These are phyloP conservation scores for Puccinia triticina DNA, from an alignment of 1,284 basidiomycete species.

Conservation along the genomic window DNA sequence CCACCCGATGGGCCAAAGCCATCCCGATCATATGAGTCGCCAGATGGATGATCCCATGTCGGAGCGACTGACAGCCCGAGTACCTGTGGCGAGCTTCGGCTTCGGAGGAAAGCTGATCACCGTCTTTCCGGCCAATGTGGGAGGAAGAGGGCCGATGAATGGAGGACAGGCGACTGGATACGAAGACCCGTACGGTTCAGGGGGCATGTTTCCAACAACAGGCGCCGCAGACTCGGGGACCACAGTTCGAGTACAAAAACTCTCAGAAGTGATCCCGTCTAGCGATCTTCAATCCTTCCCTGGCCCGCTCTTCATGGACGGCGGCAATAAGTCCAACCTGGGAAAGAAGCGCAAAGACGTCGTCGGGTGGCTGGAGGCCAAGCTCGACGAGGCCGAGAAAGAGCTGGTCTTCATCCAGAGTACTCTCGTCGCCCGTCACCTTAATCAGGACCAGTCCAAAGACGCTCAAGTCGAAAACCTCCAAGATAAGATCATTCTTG, in stretches of 20 bases:
- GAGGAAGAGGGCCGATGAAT: not conserved
- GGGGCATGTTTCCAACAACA: not conserved
- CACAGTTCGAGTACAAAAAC: constrained; percentile 28
- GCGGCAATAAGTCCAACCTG: constrained; percentile 48
- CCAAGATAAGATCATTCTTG: constrained; percentile 44
- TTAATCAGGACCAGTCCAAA: not conserved
- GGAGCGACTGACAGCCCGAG: constrained; percentile 29
- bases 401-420: constrained; percentile 45
- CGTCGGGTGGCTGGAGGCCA: constrained; percentile 39
- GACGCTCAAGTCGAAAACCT: constrained; percentile 14
- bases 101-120: constrained; percentile 82
- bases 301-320: constrained; percentile 50
- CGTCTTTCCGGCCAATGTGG: constrained; percentile 60
- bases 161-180: constrained; percentile 4
- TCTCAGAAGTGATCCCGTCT: constrained; percentile 41
- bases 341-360: constrained; percentile 49
- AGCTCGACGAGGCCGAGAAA: constrained; percentile 33
- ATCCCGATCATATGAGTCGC: not conserved
- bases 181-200: constrained; percentile 45
- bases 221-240: not conserved
- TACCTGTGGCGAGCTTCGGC: constrained; percentile 72
- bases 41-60: constrained; percentile 39
- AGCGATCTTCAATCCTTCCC: constrained; percentile 44
- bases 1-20: constrained; percentile 4
- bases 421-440: not conserved